Evolutionary conservation across 371 early-diverging fungal genomes (phyloP).

Genomic region (Mucor irregularis): DNA sequence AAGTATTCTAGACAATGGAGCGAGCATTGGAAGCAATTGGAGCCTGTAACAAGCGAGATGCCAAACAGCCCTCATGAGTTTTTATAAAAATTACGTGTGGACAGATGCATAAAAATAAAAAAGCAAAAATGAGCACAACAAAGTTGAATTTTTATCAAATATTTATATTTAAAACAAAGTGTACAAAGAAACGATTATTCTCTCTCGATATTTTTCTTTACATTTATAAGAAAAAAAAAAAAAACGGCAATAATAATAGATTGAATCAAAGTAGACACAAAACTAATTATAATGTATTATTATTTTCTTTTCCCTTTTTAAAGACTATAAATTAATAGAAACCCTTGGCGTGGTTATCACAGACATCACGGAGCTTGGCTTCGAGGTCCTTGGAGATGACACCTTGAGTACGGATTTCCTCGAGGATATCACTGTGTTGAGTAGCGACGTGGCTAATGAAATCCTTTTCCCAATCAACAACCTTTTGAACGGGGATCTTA

Average conservation of each 20-base stretch:
- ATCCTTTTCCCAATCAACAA: constrained; percentile 88
- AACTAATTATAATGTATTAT: no score
- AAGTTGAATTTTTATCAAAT: no score
- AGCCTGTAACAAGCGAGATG: constrained; percentile 19
- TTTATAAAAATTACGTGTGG: constrained; percentile 29
- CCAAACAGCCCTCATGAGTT: constrained; percentile 27
- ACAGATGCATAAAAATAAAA: neutral
- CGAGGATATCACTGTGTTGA: constrained; percentile 82
- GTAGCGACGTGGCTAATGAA: constrained; percentile 84
- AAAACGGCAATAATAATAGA: no score
- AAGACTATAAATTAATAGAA: constrained; percentile 55
- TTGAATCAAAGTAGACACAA: no score
- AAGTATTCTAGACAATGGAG: constrained; percentile 49
- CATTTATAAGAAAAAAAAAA: neutral
- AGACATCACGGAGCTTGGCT: constrained; percentile 78
- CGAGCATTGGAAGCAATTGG: constrained; percentile 64
- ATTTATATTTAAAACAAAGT: constrained; percentile 18
- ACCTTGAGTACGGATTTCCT: constrained; percentile 83
- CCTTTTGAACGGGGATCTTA: constrained; percentile 89
- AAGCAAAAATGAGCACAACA: no score
- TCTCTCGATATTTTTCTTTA: neutral
- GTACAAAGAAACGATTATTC: neutral
- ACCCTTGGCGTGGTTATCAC: constrained; percentile 78
- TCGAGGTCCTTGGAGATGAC: constrained; percentile 63
- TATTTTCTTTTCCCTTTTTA: neutral